Conservation (phyloP, 495 filamentous ascomycete genomes). For the Penicillium pancosmium region DNA sequence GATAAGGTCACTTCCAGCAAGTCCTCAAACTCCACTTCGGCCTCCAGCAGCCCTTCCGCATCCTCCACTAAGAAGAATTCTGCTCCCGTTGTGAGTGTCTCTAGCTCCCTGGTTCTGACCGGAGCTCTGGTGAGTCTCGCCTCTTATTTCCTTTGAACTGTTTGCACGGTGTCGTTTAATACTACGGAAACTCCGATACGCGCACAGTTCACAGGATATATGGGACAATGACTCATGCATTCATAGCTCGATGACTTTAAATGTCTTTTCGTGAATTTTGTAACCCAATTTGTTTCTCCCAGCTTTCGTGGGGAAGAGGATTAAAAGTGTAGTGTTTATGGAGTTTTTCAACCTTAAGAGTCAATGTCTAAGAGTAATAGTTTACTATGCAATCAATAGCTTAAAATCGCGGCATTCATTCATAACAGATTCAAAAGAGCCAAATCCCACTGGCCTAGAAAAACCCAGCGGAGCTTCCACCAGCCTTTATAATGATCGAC, state of each 20-base stretch:
- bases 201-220: not conserved
- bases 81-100: not conserved
- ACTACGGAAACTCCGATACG: not conserved
- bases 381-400: not conserved
- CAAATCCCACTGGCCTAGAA: not conserved
- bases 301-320: not conserved
- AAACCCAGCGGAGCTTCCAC: not conserved
- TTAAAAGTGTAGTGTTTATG: not conserved
- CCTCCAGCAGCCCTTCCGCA: conserved; percentile 7
- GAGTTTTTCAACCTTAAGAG: not conserved
- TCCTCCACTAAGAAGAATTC: not conserved
- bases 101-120: conserved; percentile 4
- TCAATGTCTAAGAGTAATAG: not conserved
- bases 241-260: not conserved
- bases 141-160: conserved; percentile 13
- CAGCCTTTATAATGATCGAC: conserved; percentile 39
- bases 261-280: not conserved
- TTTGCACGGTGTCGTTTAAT: not conserved
- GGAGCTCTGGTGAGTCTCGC: conserved; percentile 18
- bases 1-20: conserved; percentile 31
- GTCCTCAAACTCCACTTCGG: not conserved
- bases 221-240: not conserved
- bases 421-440: too few species aligned
- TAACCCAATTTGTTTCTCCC: not conserved
- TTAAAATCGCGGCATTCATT: too few species aligned